Base-by-base conservation (phyloP, 148 eudicot species). In the Heliosperma pusillum region DNA sequence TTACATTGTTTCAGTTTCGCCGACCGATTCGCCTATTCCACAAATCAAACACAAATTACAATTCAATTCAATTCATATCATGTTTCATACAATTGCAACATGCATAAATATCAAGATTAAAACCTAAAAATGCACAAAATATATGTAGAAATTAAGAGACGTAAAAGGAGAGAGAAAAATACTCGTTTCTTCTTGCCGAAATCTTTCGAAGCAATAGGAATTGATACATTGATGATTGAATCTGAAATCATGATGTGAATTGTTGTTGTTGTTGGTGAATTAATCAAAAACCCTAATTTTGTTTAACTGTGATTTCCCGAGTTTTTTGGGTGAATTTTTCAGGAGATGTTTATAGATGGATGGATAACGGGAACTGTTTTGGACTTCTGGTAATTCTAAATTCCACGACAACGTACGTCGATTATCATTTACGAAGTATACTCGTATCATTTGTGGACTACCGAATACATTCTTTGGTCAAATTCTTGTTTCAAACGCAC, bases 1-100 rank as follows among this genome's bases (percentile, higher is more conserved):
- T 95, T 95, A 83, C 85, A 83, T 86, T 92, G 96, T 87, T 89
- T 92, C 92, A 95, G 75, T 82, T 92, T 90, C n/a, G 97, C 97
- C 69, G 92, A 77, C 74, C 96, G 86, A 72, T 90, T 95, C 53
- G 82, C 96, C 97, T 95, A 21, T 33, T 8, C 4, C 50, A 10
- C 21, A 16, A n/a, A 25, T 26, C n/a, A 70, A 26, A 52, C 73
- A 26, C 60, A 70, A 47, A 52, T 20, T 47, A 45, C 40, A 25
- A 12, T 16, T 25, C 40, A 25, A 12, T 16, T 25, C 40, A 70
- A 68, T 55, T 27, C 65, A 60, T 47, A 19, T 47, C 36, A 24
- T 3, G 19, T n/a, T n/a, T 24, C 58, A 50, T 22, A 50, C 4
- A 8, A 67, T 20, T 22, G 15, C 57, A 69, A 5, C 56, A 69